These are phyloP conservation scores for Metrosideros polymorpha DNA, from an alignment of 441 rosid species.

Conservation along the genomic window DNA sequence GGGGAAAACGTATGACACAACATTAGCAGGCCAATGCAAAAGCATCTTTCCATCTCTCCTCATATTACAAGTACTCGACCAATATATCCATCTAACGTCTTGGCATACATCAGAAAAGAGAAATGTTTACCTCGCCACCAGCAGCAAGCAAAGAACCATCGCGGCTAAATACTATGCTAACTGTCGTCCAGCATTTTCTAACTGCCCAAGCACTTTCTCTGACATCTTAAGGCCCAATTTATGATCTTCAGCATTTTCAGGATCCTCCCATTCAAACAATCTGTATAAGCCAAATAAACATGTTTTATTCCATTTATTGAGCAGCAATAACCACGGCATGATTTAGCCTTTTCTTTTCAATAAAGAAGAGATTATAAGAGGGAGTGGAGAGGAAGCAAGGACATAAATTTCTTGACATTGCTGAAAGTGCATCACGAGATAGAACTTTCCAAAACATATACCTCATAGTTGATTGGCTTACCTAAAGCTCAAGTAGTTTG, in stretches of 20 bases:
- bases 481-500: not conserved
- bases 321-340: not conserved
- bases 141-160: slow-evolving; percentile 62
- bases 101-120: not conserved
- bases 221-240: slow-evolving; percentile 38
- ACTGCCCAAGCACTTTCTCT: slow-evolving; percentile 38
- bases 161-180: slow-evolving; percentile 49
- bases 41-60: not conserved
- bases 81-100: not conserved
- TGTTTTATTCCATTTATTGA: not conserved
- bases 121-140: slow-evolving; percentile 72
- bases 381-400: not conserved
- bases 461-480: not conserved
- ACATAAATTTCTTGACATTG: not conserved
- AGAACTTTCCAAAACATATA: not conserved
- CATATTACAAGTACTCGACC: not conserved
- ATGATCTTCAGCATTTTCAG: slow-evolving; percentile 22
- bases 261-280: slow-evolving; percentile 61
- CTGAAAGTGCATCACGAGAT: not conserved
- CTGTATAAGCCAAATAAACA: slow-evolving; percentile 25
- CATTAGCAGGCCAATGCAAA: no score
- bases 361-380: not conserved
- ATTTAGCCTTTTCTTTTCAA: not conserved
- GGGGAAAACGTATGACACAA: not conserved
- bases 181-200: slow-evolving; percentile 67